A percentile compares a stretch with the other conserved stretches of the same genome.
phyloP scores from a whole-genome alignment of 257 asterid genomes.

The Fraxinus americana region DNA sequence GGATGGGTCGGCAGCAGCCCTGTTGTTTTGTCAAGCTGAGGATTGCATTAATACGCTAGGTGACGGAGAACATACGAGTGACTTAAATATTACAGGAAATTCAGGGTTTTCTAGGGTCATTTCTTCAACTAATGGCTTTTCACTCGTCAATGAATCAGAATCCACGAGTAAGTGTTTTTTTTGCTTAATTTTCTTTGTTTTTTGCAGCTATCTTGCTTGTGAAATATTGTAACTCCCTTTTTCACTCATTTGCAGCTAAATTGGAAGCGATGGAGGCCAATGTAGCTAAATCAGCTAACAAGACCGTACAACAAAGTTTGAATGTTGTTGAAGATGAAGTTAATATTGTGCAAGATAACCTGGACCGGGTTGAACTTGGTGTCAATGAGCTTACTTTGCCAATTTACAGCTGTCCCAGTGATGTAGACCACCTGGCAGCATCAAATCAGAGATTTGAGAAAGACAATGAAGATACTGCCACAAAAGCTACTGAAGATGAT shows the following conservation, averaged over 20 bases:
- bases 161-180: conserved; percentile 32
- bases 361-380: conserved; percentile 12
- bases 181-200: conserved; percentile 5
- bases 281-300: conserved; percentile 10
- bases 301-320: not conserved
- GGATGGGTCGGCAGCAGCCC: conserved; percentile 26
- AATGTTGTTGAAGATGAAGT: conserved; percentile 16
- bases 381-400: conserved; percentile 2
- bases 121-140: conserved; percentile 8
- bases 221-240: not conserved
- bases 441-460: conserved; percentile 12
- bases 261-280: conserved; percentile 23
- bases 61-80: conserved; percentile 22
- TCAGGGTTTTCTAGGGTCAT: conserved; percentile 20
- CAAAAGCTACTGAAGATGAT: conserved; percentile 28
- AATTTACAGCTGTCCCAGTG: conserved; percentile 1
- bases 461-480: conserved; percentile 7
- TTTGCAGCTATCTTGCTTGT: not conserved
- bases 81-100: conserved; percentile 24
- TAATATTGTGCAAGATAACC: conserved; percentile 17
- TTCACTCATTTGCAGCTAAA: conserved; percentile 29
- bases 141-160: conserved; percentile 27
- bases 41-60: conserved; percentile 13
- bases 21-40: conserved; percentile 12
- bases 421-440: conserved; percentile 23